Base-by-base conservation (phyloP, 2,329 filamentous ascomycete genomes). In the Nemania diffusa region DNA sequence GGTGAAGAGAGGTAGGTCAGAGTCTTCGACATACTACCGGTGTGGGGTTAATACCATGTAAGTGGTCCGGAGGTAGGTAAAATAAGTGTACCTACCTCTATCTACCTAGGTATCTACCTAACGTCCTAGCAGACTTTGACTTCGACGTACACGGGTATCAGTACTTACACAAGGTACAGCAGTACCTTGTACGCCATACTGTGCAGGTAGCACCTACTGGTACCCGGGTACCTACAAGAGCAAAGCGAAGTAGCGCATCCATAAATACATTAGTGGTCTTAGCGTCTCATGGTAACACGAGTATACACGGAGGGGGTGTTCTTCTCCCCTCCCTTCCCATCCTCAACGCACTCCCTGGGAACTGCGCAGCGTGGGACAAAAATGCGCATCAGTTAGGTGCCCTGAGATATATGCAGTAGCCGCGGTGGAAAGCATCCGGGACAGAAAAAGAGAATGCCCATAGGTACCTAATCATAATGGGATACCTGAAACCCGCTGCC, bases 301-400 rank as follows among this genome's bases (percentile, higher is more conserved):
- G 46, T 50, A n/a, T 15, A 13, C 17, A 42, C n/a, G 7, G 3
- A 48, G 24, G 13, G 5, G 7, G 7, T 50, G 37, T 44, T 46
- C 34, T n/a, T 7, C 46, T 20, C 8, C 53, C 62, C n/a, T 57
- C 62, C 56, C 50, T 60, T 59, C 44, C 26, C 48, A 42, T 63
- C 32, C 17, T 48, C 42, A 37, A 55, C 34, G 22, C 5, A 5
- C 27, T 44, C 32, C 37, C 20, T 24, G 6, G 42, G 24, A 15
- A 37, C 15, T 24, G 22, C 26, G 27, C 29, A 51, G 40, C 5
- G 65, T 69, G 56, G 48, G 22, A 68, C 67, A 67, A 20, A n/a
- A 27, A 48, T 62, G 51, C 34, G 46, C 55, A 57, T 53, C 34
- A 50, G 62, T n/a, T n/a, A n/a, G n/a, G n/a, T 44, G 20, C 34